Evolutionary conservation across 345 rosid species (phyloP).

Genomic region (Salix arbutifolia): DNA sequence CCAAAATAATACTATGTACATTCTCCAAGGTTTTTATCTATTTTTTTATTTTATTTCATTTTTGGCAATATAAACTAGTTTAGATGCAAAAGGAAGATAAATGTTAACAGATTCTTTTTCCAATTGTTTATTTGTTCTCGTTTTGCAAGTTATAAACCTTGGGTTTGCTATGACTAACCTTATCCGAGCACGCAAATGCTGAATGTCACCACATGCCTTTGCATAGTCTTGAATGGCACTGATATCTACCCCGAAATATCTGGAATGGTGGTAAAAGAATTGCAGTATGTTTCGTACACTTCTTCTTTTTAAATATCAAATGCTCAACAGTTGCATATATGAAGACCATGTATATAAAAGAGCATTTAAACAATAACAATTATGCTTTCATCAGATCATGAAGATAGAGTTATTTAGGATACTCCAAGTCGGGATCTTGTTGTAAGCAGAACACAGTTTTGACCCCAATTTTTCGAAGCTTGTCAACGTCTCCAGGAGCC

Average conservation of each 20-base stretch:
- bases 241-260: conserved; percentile 93
- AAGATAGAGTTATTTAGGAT: conserved; percentile 37
- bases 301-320: background rate
- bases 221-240: conserved; percentile 69
- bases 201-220: conserved; percentile 43
- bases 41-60: no score
- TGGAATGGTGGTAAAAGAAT: conserved; percentile 47
- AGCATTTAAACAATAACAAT: background rate
- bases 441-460: conserved; percentile 94
- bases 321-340: background rate
- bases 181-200: conserved; percentile 83
- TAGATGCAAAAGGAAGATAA: background rate
- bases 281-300: background rate
- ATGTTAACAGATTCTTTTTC: background rate
- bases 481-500: conserved; percentile 85
- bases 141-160: background rate
- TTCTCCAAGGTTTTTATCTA: background rate
- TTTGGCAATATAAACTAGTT: background rate
- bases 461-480: conserved; percentile 76
- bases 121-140: background rate
- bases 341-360: background rate
- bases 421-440: conserved; percentile 93
- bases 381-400: background rate
- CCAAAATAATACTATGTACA: background rate
- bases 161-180: conserved; percentile 42